Percentiles rank a stretch among this genome's conserved stretches.
These are phyloP conservation scores for Huntiella abstrusa DNA, from an alignment of 2,329 filamentous ascomycete genomes.

Conservation along the genomic window DNA sequence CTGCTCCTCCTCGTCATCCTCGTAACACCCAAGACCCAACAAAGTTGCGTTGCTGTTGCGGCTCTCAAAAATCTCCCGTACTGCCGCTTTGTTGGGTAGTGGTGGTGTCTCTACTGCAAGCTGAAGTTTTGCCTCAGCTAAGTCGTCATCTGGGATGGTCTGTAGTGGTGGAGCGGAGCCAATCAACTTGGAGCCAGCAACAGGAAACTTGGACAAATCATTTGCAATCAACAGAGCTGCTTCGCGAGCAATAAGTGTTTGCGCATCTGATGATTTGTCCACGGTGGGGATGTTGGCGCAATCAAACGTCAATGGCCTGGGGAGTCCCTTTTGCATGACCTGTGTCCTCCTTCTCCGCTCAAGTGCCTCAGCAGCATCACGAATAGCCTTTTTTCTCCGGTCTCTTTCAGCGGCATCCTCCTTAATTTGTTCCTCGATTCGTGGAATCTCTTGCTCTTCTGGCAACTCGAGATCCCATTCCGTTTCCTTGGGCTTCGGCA, in stretches of 20 bases:
- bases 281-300: conserved; percentile 39
- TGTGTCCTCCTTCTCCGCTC: conserved; percentile 75
- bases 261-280: conserved; percentile 39
- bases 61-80: conserved; percentile 34
- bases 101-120: conserved; percentile 51
- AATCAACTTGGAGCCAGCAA: conserved; percentile 47
- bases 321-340: conserved; percentile 72
- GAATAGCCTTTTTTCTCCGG: conserved; percentile 52
- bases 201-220: conserved; percentile 56
- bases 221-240: conserved; percentile 62
- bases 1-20: conserved; percentile 55
- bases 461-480: conserved; percentile 91
- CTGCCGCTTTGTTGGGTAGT: conserved; percentile 28
- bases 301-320: conserved; percentile 57
- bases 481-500: conserved; percentile 82
- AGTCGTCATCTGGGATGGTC: conserved; percentile 47
- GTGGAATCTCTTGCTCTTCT: conserved; percentile 51
- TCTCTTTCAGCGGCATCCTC: conserved; percentile 56
- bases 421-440: conserved; percentile 29
- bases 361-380: conserved; percentile 52
- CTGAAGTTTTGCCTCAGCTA: conserved; percentile 59
- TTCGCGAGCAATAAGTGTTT: conserved; percentile 55
- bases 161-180: conserved; percentile 42
- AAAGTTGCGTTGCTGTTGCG: conserved; percentile 39
- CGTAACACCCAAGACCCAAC: conserved; percentile 65